Conservation (phyloP, 768 basidiomycete genomes). For the Podaxis rugospora region DNA sequence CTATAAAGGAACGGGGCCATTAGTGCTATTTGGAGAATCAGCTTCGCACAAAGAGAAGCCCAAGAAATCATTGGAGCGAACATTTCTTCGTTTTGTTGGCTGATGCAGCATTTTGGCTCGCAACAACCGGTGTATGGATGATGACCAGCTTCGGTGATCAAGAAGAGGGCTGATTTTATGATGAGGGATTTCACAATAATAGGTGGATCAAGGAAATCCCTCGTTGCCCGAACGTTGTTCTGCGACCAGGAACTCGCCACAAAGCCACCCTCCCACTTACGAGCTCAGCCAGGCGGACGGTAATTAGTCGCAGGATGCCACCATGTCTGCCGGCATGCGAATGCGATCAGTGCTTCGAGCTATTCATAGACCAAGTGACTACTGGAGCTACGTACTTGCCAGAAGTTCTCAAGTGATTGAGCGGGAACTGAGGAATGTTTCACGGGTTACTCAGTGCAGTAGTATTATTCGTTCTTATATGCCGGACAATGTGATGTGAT, state of each 20-base stretch:
- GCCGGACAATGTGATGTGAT: not conserved
- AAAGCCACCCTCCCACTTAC: too few relatives aligned
- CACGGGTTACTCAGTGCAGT: not conserved
- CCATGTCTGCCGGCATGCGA: not conserved
- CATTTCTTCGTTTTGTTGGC: not conserved
- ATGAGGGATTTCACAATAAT: not conserved
- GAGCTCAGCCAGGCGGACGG: not conserved
- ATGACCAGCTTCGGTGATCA: not conserved
- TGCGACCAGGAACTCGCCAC: not conserved
- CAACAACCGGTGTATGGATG: not conserved
- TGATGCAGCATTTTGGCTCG: too few relatives aligned
- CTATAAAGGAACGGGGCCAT: not conserved
- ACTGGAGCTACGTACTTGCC: not conserved
- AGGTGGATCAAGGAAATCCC: not conserved
- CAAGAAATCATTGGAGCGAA: not conserved
- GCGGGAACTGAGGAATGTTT: not conserved
- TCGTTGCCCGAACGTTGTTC: not conserved
- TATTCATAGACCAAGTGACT: not conserved
- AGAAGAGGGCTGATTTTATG: not conserved
- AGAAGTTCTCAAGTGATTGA: not conserved
- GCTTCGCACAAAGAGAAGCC: not conserved
- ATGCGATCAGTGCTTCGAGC: not conserved
- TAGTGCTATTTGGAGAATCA: not conserved
- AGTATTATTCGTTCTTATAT: not conserved
- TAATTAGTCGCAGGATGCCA: not conserved